A percentile compares a stretch with the other conserved stretches of the same genome.
Conservation (phyloP, 768 basidiomycete species). For the Phlegmacium glaucopus region DNA sequence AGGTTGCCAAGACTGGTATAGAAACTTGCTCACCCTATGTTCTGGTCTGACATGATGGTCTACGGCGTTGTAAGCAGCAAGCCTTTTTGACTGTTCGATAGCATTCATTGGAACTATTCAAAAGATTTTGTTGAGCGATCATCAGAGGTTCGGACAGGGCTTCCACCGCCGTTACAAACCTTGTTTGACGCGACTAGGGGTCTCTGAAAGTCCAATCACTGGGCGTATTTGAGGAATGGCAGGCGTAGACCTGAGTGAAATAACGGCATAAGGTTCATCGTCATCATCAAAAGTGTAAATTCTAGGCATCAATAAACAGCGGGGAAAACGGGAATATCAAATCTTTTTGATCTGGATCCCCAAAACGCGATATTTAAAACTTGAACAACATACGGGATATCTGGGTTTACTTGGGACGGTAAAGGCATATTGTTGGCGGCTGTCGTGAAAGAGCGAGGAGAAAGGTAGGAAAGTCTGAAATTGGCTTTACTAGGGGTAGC, state of each 20-base stretch:
- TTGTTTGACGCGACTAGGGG: constrained; percentile 1
- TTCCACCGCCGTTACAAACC: not conserved
- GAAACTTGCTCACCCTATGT: constrained; percentile 63
- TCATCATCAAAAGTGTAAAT: not conserved
- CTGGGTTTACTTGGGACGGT: constrained; percentile 25
- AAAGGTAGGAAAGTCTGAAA: not conserved
- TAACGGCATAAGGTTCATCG: not conserved
- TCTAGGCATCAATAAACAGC: not conserved
- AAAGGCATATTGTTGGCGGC: constrained; percentile 29
- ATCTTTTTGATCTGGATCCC: not conserved
- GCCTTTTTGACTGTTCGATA: constrained; percentile 81
- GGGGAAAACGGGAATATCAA: not conserved
- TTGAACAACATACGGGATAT: constrained; percentile 24
- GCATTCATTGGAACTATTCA: constrained; percentile 29
- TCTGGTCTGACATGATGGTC: constrained; percentile 82
- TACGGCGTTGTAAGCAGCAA: constrained; percentile 94
- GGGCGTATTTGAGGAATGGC: not conserved
- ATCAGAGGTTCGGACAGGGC: no score
- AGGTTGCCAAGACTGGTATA: not conserved
- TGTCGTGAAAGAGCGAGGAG: constrained; percentile 1
- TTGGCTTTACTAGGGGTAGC: not conserved
- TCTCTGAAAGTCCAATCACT: not conserved
- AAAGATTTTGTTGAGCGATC: no score
- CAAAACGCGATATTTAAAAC: constrained; percentile 4
- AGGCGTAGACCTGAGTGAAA: constrained; percentile 1